phyloP scores from a whole-genome alignment of 306 rosid genomes.

The Dicorynia guianensis region DNA sequence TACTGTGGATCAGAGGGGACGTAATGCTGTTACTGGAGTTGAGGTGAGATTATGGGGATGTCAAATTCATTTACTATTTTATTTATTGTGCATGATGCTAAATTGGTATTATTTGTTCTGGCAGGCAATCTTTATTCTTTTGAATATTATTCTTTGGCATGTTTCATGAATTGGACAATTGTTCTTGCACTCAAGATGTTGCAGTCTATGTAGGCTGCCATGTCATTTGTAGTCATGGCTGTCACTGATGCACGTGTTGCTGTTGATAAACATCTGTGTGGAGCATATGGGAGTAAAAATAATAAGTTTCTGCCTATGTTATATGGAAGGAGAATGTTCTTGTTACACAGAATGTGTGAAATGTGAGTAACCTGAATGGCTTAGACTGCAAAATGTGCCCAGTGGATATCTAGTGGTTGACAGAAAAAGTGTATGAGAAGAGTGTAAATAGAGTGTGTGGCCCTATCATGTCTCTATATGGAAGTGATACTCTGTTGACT shows the following conservation, averaged over 20 bases:
- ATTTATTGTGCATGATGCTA: background rate
- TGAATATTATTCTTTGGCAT: background rate
- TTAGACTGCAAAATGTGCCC: too few relatives aligned
- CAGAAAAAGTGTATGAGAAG: too few relatives aligned
- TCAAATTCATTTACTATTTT: background rate
- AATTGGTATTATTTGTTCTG: slow-evolving; percentile 2
- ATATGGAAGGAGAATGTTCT: too few relatives aligned
- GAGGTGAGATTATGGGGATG: slow-evolving; percentile 53
- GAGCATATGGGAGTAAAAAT: too few relatives aligned
- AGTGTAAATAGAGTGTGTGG: too few relatives aligned
- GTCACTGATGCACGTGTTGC: background rate
- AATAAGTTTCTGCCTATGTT: too few relatives aligned
- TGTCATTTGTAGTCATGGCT: background rate
- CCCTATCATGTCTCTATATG: too few relatives aligned
- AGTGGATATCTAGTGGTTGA: too few relatives aligned
- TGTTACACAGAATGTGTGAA: too few relatives aligned
- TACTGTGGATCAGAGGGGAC: slow-evolving; percentile 66
- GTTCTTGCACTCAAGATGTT: background rate
- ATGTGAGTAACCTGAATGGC: too few relatives aligned
- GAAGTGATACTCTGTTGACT: background rate
- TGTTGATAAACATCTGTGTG: background rate
- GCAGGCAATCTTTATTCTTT: background rate
- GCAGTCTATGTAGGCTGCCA: background rate
- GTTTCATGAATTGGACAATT: background rate
- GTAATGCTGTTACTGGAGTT: slow-evolving; percentile 57